These are phyloP conservation scores for Penicillium verrucosum DNA, from an alignment of 2,329 filamentous ascomycete genomes.

Conservation along the genomic window DNA sequence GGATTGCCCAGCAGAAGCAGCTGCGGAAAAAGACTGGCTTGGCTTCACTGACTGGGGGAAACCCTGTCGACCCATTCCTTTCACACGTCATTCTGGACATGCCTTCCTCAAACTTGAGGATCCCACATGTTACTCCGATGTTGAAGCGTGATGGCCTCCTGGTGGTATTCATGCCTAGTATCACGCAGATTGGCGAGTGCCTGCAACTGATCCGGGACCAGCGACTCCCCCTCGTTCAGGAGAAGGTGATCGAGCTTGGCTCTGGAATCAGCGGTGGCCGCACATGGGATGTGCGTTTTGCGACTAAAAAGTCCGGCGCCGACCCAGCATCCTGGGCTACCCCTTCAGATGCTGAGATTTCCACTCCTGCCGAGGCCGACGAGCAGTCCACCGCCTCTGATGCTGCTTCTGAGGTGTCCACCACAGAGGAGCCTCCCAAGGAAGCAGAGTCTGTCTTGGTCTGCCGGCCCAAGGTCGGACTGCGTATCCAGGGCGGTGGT, in stretches of 20 bases:
- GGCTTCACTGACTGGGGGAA: conserved; percentile 14
- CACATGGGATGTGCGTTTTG: conserved; percentile 47
- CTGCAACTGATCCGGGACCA: conserved; percentile 54
- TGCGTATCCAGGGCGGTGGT: conserved; percentile 48
- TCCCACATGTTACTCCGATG: conserved; percentile 48
- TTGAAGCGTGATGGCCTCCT: conserved; percentile 64
- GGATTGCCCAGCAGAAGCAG: conserved; percentile 55
- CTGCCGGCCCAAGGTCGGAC: conserved; percentile 53
- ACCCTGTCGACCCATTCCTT: conserved; percentile 57
- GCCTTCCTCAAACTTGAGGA: conserved; percentile 57
- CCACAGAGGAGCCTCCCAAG: conserved; percentile 15
- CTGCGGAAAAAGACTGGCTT: conserved; percentile 30
- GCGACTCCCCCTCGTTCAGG: conserved; percentile 52
- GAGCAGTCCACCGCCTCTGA: conserved; percentile 6
- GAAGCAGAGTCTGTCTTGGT: conserved; percentile 44
- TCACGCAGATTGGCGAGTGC: conserved; percentile 72
- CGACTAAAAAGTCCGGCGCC: conserved; percentile 36
- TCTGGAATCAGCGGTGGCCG: conserved; percentile 47
- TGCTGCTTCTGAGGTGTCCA: conserved; percentile 1
- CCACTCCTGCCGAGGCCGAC: conserved; percentile 11
- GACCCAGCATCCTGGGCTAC: conserved; percentile 34
- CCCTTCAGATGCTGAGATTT: conserved; percentile 16
- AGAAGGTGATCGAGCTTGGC: conserved; percentile 47
- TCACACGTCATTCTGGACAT: conserved; percentile 72
- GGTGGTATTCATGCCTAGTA: conserved; percentile 70